phyloP scores from a whole-genome alignment of 139 green algal genomes.

The Picochlorum sp. region DNA sequence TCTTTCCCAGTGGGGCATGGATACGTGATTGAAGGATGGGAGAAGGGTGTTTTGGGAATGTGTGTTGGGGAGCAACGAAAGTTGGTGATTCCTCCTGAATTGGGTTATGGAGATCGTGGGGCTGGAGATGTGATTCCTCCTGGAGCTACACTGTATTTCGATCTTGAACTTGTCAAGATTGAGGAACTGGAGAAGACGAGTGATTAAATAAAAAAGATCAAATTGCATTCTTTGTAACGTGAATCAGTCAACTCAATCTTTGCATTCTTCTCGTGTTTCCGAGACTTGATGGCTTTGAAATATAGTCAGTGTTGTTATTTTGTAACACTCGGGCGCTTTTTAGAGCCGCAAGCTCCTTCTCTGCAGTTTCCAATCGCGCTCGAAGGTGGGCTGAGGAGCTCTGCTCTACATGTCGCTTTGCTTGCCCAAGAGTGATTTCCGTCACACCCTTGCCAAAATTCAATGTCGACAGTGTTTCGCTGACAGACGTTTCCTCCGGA shows the following conservation, averaged over 20 bases:
- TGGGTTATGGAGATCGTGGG: conserved; percentile 41
- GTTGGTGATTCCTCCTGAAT: conserved; percentile 21
- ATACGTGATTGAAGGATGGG: conserved; percentile 38
- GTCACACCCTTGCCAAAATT: conserved; percentile 77
- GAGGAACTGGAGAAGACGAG: not conserved
- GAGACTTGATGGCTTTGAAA: too few species aligned
- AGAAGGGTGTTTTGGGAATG: conserved; percentile 36
- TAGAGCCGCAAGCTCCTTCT: not conserved
- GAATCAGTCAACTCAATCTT: not conserved
- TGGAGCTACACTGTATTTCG: conserved; percentile 21
- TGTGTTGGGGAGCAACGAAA: conserved; percentile 51
- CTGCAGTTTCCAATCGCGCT: not conserved
- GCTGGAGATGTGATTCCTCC: conserved; percentile 22
- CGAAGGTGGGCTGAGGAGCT: not conserved
- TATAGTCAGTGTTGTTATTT: too few species aligned
- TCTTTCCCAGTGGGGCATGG: conserved; percentile 21
- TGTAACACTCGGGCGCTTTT: not conserved
- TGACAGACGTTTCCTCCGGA: conserved; percentile 59
- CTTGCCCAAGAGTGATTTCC: conserved; percentile 77
- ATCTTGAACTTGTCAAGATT: conserved; percentile 22
- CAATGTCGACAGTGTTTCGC: conserved; percentile 76
- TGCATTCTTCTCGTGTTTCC: too few species aligned
- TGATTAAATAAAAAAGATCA: not conserved
- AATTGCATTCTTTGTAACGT: not conserved
- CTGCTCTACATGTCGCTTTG: conserved; percentile 21